A percentile compares a stretch with the other conserved stretches of the same genome.
These are phyloP conservation scores for Cladophialophora immunda DNA, from an alignment of 2,329 filamentous ascomycete species.

Conservation along the genomic window DNA sequence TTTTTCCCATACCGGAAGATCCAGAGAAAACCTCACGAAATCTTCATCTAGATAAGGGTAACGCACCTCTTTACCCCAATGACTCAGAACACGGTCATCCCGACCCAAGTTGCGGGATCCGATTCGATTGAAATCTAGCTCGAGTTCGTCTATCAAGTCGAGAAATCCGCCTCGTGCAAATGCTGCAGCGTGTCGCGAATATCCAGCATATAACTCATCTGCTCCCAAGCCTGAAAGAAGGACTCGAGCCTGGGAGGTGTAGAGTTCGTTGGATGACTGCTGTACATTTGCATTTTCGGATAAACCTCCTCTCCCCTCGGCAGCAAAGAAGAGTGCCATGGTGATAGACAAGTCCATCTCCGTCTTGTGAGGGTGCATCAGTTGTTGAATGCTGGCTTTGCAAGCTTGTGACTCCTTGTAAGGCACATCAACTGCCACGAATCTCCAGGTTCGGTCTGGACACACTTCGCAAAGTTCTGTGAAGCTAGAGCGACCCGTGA, in stretches of 20 bases:
- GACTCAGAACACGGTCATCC: constrained; percentile 87
- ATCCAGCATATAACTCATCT: constrained; percentile 95
- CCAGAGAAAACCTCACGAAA: constrained; percentile 82
- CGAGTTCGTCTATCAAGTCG: constrained; percentile 81
- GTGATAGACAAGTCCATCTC: constrained; percentile 99
- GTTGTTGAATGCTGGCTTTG: constrained; percentile 71
- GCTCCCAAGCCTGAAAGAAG: constrained; percentile 92
- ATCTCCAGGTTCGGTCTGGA: constrained; percentile 78
- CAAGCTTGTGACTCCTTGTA: constrained; percentile 77
- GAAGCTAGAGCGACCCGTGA: constrained; percentile 83
- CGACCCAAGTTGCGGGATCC: constrained; percentile 94
- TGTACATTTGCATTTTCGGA: constrained; percentile 3
- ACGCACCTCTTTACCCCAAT: constrained; percentile 87
- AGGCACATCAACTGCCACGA: constrained; percentile 81
- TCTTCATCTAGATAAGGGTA: constrained; percentile 92
- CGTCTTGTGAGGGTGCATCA: constrained; percentile 94
- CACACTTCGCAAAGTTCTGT: constrained; percentile 76
- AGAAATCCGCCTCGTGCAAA: constrained; percentile 74
- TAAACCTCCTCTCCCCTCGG: constrained; percentile 70
- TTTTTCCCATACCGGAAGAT: constrained; percentile 79
- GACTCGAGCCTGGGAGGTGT: constrained; percentile 74
- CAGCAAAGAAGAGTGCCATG: constrained; percentile 92
- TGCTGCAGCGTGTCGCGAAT: constrained; percentile 81
- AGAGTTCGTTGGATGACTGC: constrained; percentile 57
- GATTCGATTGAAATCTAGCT: constrained; percentile 83